phyloP scores from a whole-genome alignment of 2,329 filamentous ascomycete species.

The Cytospora piceae region DNA sequence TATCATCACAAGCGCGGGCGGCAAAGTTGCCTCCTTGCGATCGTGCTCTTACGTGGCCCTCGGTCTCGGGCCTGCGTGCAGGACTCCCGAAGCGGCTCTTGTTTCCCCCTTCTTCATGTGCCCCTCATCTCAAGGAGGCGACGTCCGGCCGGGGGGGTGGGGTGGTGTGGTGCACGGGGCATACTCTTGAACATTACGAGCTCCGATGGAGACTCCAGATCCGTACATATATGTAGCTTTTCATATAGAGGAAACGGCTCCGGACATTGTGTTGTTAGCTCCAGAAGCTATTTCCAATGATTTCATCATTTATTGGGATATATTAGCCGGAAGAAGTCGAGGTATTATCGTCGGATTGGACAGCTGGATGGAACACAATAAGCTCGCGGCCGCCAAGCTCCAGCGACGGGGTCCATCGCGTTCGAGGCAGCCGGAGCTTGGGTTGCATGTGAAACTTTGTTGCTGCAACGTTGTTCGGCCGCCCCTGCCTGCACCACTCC shows the following conservation, averaged over 20 bases:
- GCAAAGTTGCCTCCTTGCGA: neutral
- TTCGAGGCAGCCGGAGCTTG: neutral
- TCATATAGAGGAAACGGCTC: neutral
- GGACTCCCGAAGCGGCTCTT: constrained; percentile 1
- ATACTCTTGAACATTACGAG: neutral
- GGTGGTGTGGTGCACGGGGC: neutral
- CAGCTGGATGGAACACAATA: neutral
- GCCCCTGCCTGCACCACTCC: neutral
- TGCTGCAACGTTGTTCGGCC: neutral
- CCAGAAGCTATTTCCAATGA: neutral
- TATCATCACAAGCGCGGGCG: neutral
- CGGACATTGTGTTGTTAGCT: neutral
- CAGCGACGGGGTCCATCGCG: neutral
- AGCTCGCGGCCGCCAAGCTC: neutral
- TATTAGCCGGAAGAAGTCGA: too few species aligned
- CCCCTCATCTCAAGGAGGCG: neutral
- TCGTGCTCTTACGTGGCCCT: neutral
- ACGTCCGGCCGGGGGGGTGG: neutral
- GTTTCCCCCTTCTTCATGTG: neutral
- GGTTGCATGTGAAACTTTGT: neutral
- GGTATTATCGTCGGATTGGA: neutral
- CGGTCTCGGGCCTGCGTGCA: neutral
- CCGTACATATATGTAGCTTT: neutral
- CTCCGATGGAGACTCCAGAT: neutral
- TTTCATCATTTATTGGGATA: neutral